A percentile compares a stretch with the other conserved stretches of the same genome.
Conservation (phyloP, 768 basidiomycete species). For the Mycena sanguinolenta region DNA sequence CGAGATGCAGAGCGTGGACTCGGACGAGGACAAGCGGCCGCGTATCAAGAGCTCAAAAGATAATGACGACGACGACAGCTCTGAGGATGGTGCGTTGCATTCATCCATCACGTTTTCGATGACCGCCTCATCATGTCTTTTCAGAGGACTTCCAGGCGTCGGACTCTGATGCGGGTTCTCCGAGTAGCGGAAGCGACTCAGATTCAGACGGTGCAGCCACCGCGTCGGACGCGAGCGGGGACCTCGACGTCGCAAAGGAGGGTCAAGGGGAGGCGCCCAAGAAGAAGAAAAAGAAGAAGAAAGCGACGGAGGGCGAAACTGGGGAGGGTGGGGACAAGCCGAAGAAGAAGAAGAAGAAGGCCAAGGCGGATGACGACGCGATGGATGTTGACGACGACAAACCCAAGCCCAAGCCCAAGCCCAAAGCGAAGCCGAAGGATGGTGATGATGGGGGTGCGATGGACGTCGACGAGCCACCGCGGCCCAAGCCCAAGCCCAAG, state of each 20-base stretch:
- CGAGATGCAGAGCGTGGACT: slow-evolving; percentile 86
- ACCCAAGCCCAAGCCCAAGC: slow-evolving; percentile 60
- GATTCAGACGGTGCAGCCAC: slow-evolving; percentile 80
- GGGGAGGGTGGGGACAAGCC: slow-evolving; percentile 37
- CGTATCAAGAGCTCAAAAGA: slow-evolving; percentile 62
- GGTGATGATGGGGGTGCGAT: slow-evolving; percentile 52
- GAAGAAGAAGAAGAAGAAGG: slow-evolving; percentile 36
- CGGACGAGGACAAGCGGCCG: slow-evolving; percentile 76
- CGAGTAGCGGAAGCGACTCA: slow-evolving; percentile 79
- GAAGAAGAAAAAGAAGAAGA: slow-evolving; percentile 60
- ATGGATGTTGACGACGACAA: slow-evolving; percentile 59
- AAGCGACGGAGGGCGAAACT: slow-evolving; percentile 55
- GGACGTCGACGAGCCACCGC: slow-evolving; percentile 54
- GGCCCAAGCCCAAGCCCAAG: slow-evolving; percentile 59
- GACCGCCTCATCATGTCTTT: slow-evolving; percentile 17
- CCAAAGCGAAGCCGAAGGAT: slow-evolving; percentile 63
- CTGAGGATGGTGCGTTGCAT: slow-evolving; percentile 69
- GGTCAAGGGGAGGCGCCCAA: slow-evolving; percentile 47
- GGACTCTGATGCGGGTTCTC: slow-evolving; percentile 89
- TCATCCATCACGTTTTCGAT: not conserved
- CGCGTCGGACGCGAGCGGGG: slow-evolving; percentile 88
- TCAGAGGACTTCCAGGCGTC: slow-evolving; percentile 93
- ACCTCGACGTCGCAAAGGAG: slow-evolving; percentile 66
- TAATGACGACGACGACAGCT: slow-evolving; percentile 87
- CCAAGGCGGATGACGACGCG: slow-evolving; percentile 45